Base-by-base conservation (phyloP, 768 basidiomycete genomes). In the Crassisporium funariophilum region DNA sequence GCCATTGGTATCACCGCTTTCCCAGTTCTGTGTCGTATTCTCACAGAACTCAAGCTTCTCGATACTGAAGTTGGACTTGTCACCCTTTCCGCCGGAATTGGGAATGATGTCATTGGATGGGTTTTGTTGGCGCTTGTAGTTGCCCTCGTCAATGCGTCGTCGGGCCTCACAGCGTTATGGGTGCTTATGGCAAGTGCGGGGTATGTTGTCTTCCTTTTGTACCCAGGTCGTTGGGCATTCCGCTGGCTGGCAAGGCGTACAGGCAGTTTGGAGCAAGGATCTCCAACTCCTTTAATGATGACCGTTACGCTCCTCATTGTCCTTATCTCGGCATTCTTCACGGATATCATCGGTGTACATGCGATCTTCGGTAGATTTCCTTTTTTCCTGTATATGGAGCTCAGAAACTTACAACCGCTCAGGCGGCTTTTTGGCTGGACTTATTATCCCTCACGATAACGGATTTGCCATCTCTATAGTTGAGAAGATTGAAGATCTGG, bases 401-500 rank as follows among this genome's bases (percentile, higher is more conserved):
- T 50, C 53, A 58, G 16, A 31, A 22, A 47, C 17, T 40, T 49
- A 12, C 7, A 27, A 3, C 35, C 19, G 55, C 63, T 22, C 45
- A 83, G 87, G 89, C 42, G 91, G 86, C 2, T 94, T 94, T 70
- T 54, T 93, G 24, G 85, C 86, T 15, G 91, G 91, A 12, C 67
- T 95, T 15, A 79, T 92, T 56, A 80, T 94, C 21, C 92, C 93
- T 4, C 83, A 88, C 49, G 83, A 90, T 27, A 86, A 88, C 47
- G 90, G 90, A 0, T 90, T 83, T 59, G 87, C 83, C 5, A 88
- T 91, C 46, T 76, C 86, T 0, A 60, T 95, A 12, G 84, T 89
- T 0, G 89, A 91, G 55, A 94, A 88, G 64, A 65, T 94, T 20
- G 93, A 97, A 66, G 93, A 95, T 71, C 68, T 94, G n/a, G 83